Base-by-base conservation (phyloP, 2,329 filamentous ascomycete species). In the Colletotrichum lupini region DNA sequence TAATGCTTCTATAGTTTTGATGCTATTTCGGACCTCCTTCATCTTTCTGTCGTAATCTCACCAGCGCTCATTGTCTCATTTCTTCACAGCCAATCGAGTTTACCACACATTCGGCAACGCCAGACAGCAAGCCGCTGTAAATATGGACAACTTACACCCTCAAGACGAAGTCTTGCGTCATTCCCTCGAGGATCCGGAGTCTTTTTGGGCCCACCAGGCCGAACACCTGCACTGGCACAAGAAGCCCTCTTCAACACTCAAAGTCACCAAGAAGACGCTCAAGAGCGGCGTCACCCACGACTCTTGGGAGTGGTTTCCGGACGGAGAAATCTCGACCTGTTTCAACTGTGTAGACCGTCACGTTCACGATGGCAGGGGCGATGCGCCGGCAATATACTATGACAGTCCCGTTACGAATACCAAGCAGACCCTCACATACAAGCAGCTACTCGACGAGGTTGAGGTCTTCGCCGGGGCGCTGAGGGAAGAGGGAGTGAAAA, bases 291-390 rank as follows among this genome's bases (percentile, higher is more conserved):
- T 86, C n/a, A 85, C 86, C 19, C 92, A 97, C 80, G 88, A 91
- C 55, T 91, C 93, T 79, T 98, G 95, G 95, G 90, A 91, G 75
- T 98, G 96, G 96, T 98, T 97, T 77, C 90, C 94, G 0, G 94
- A 91, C 75, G 96, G 95, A 75, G 92, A 97, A 84, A 94, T 98
- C 77, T 97, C 93, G 52, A 98, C 95, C 0, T 95, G 93, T 77
- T 97, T 95, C 86, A 98, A 98, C 81, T 97, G 95, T 80, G 86
- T 98, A 16, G 95, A 98, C 82, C 89, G 95, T 16, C 95, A 98
- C 83, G 95, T 98, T n/a, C 84, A 89, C 46, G 90, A 90, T 6
- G 94, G 95, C n/a, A 87, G 92, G 76, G 95, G 95, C 16, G 87
- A 92, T 58, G 85, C 88, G 62, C 87, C 92, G 0, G 96, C 95